Percentiles rank a stretch among this genome's conserved stretches.
Conservation (phyloP, 202 grass and related monocot species). For the Musa balbisiana region DNA sequence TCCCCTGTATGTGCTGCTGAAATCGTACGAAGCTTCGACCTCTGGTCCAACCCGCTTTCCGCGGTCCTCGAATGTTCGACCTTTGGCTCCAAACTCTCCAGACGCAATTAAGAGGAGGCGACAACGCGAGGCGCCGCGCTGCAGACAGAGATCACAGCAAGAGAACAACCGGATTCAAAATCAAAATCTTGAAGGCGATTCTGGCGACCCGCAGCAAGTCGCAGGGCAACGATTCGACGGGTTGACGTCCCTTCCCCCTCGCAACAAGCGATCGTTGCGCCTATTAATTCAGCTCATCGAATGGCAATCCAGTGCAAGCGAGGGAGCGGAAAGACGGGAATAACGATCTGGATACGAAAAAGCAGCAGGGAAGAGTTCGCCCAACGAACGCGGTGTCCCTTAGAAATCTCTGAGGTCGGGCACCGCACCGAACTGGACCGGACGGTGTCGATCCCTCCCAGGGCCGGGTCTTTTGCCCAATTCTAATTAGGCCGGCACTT, state of each 20-base stretch:
- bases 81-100: not conserved
- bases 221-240: not conserved
- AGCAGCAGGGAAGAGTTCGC: not conserved
- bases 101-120: not conserved
- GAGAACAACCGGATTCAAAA: not conserved
- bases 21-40: not conserved
- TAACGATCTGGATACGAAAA: not conserved
- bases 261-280: not conserved
- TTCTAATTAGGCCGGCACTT: too few species aligned
- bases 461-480: too few species aligned
- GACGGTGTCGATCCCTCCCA: not conserved
- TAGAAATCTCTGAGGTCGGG: not conserved
- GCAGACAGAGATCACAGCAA: not conserved
- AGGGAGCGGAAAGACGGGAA: not conserved
- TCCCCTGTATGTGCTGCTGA: not conserved
- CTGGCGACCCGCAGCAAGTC: too few species aligned
- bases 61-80: too few species aligned
- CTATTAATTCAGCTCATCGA: not conserved
- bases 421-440: not conserved
- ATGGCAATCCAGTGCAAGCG: not conserved
- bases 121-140: too few species aligned
- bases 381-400: not conserved
- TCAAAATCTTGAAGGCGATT: too few species aligned
- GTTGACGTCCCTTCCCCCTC: too few species aligned
- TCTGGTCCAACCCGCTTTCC: not conserved